phyloP scores from a whole-genome alignment of 768 basidiomycete species.

The Rickenella mellea region DNA sequence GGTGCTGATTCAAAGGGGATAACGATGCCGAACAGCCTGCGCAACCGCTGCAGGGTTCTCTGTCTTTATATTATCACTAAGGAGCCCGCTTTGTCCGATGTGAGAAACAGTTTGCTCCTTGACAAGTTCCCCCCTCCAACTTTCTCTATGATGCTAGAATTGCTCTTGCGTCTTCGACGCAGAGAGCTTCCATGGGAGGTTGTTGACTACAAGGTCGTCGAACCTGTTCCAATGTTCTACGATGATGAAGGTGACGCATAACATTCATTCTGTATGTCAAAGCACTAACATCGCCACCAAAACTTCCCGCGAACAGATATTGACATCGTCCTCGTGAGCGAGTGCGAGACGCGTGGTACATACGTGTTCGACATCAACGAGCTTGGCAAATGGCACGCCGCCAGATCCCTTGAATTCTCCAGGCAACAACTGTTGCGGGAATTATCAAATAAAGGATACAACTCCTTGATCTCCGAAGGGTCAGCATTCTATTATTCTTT shows the following conservation, averaged over 20 bases:
- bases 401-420: conserved; percentile 50
- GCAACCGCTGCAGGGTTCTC: no score
- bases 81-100: no score
- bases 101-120: no score
- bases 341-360: conserved; percentile 44
- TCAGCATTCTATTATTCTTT: conserved; percentile 17
- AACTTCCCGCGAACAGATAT: conserved; percentile 1
- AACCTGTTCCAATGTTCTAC: conserved; percentile 50
- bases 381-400: conserved; percentile 28
- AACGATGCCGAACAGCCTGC: no score
- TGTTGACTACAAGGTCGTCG: conserved; percentile 53
- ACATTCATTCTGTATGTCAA: conserved; percentile 26
- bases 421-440: conserved; percentile 54
- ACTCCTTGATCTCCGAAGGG: conserved; percentile 63
- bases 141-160: no score
- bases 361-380: conserved; percentile 54
- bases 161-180: conserved; percentile 1
- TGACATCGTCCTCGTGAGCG: conserved; percentile 38
- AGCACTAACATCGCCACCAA: not conserved
- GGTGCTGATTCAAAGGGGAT: no score
- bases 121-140: no score
- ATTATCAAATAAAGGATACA: conserved; percentile 45
- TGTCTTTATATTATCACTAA: no score
- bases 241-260: conserved; percentile 40
- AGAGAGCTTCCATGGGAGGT: conserved; percentile 66